phyloP scores from a whole-genome alignment of 2,329 filamentous ascomycete genomes.

The Pochonia chlamydosporia region DNA sequence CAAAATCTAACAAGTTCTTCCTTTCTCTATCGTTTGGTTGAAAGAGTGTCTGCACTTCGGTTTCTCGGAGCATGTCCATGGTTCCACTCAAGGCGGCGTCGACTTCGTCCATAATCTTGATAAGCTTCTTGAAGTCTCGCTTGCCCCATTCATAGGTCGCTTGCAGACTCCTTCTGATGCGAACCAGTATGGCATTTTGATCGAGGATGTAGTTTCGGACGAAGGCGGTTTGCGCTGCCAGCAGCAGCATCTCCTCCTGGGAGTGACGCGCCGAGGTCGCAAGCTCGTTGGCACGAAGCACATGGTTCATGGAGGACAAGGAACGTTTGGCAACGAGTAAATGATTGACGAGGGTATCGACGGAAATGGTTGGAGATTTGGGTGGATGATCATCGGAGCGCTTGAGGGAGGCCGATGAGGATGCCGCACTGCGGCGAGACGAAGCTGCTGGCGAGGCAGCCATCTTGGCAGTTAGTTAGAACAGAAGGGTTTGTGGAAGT shows the following conservation, averaged over 20 bases:
- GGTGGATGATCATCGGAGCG: slow-evolving; percentile 19
- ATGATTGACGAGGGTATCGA: slow-evolving; percentile 77
- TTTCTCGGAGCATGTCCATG: slow-evolving; percentile 58
- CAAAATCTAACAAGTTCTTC: slow-evolving; percentile 67
- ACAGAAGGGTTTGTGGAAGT: neutral
- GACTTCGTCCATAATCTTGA: slow-evolving; percentile 60
- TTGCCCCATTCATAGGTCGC: slow-evolving; percentile 52
- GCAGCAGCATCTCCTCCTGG: slow-evolving; percentile 71
- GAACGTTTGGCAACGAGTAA: slow-evolving; percentile 84
- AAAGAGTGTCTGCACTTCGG: slow-evolving; percentile 58
- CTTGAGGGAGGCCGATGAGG: slow-evolving; percentile 28
- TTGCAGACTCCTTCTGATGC: slow-evolving; percentile 45
- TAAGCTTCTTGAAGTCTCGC: slow-evolving; percentile 54
- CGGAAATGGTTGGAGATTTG: slow-evolving; percentile 23
- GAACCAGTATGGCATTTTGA: slow-evolving; percentile 46
- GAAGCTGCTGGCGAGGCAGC: slow-evolving; percentile 29
- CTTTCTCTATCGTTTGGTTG: slow-evolving; percentile 52
- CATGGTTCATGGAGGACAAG: slow-evolving; percentile 73
- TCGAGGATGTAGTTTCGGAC: slow-evolving; percentile 55
- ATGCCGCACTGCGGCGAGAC: slow-evolving; percentile 29
- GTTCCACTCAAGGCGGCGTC: slow-evolving; percentile 60
- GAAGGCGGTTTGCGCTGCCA: slow-evolving; percentile 65
- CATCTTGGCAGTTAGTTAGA: slow-evolving; percentile 18
- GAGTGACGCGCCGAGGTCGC: slow-evolving; percentile 69
- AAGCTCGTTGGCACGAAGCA: slow-evolving; percentile 82